Evolutionary conservation across 495 filamentous ascomycete genomes (phyloP).

Genomic region (Aspergillus heteromorphus): DNA sequence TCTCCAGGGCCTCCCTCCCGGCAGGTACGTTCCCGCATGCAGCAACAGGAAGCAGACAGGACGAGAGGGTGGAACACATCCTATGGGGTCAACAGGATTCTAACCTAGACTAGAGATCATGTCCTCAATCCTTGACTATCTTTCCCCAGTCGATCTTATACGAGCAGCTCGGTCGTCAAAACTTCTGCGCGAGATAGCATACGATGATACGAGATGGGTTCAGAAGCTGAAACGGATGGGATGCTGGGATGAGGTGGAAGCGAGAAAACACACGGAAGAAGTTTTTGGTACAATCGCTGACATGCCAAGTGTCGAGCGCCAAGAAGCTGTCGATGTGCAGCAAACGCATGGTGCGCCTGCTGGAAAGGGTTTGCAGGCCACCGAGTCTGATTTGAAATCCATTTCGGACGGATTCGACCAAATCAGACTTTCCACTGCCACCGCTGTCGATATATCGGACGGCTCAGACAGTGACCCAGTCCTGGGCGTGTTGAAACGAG

Average conservation of each 20-base stretch:
- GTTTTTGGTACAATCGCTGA: constrained; percentile 62
- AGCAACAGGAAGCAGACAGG: not conserved
- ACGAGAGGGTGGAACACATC: not conserved
- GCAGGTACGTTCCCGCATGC: constrained; percentile 55
- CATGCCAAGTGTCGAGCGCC: constrained; percentile 46
- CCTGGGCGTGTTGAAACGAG: constrained; percentile 60
- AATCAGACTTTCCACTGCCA: constrained; percentile 43
- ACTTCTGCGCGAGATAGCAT: constrained; percentile 95
- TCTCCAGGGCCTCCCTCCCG: constrained; percentile 68
- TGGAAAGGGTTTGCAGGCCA: constrained; percentile 12
- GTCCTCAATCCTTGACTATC: constrained; percentile 79
- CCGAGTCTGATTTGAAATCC: constrained; percentile 18
- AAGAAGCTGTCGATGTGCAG: constrained; percentile 37
- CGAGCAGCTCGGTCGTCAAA: constrained; percentile 82
- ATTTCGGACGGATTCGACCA: constrained; percentile 65
- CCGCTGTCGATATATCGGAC: constrained; percentile 12
- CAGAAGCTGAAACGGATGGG: constrained; percentile 76
- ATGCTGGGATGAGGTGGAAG: constrained; percentile 88
- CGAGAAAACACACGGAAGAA: constrained; percentile 71
- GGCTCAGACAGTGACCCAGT: constrained; percentile 37
- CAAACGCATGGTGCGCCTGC: constrained; percentile 11
- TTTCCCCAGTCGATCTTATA: constrained; percentile 77
- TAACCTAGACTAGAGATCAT: constrained; percentile 66
- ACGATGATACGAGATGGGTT: constrained; percentile 96
- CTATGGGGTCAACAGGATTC: not conserved